Percentiles rank a stretch among this genome's conserved stretches.
These are phyloP conservation scores for Boletales sp. DNA, from an alignment of 768 basidiomycete species.

Conservation along the genomic window DNA sequence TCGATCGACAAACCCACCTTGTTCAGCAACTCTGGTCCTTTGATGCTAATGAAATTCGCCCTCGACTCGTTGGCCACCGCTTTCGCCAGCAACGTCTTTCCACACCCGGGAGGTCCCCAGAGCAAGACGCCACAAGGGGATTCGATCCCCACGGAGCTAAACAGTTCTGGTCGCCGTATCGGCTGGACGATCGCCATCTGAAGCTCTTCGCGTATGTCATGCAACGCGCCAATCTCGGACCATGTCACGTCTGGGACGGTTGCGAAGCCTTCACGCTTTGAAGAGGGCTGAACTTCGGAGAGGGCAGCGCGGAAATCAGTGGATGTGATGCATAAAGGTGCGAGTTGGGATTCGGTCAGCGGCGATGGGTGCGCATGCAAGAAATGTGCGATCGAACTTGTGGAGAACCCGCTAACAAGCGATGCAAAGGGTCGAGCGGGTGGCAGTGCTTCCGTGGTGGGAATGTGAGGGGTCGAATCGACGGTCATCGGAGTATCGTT, in stretches of 20 bases:
- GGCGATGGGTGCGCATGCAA: constrained; percentile 83
- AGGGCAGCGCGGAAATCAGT: constrained; percentile 80
- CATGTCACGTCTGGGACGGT: constrained; percentile 96
- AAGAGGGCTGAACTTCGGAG: constrained; percentile 90
- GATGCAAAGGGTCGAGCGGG: constrained; percentile 32
- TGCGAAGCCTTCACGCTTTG: constrained; percentile 96
- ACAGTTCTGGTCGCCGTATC: constrained; percentile 84
- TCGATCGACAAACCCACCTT: constrained; percentile 54
- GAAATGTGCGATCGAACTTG: constrained; percentile 83
- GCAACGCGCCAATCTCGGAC: constrained; percentile 93
- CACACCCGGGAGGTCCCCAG: constrained; percentile 99
- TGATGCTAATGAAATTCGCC: constrained; percentile 97
- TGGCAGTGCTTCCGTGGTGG: constrained; percentile 15
- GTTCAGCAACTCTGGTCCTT: constrained; percentile 94
- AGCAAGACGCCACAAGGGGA: constrained; percentile 90
- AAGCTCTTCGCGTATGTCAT: constrained; percentile 80
- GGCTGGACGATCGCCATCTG: constrained; percentile 99
- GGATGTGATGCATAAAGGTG: constrained; percentile 76
- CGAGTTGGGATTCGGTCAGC: constrained; percentile 72
- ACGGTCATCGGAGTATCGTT: constrained; percentile 36
- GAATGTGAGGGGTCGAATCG: constrained; percentile 24
- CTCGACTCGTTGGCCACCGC: constrained; percentile 95
- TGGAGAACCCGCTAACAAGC: constrained; percentile 40
- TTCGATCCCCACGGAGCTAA: constrained; percentile 83
- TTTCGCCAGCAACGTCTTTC: constrained; percentile 96